Evolutionary conservation across 441 rosid genomes (phyloP).

Genomic region (Gossypium schwendimanii): DNA sequence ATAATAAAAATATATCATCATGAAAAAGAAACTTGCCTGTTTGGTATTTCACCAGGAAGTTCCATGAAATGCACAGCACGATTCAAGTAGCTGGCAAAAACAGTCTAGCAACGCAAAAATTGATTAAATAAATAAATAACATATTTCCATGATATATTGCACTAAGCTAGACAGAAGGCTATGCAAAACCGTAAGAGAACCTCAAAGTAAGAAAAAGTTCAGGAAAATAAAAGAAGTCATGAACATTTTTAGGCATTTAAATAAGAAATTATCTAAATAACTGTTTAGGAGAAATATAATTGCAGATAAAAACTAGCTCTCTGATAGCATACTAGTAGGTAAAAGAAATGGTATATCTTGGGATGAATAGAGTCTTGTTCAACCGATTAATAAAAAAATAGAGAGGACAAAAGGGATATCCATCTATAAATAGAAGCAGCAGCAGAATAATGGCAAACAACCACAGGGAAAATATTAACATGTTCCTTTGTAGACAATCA

Average conservation of each 20-base stretch:
- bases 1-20: neutral
- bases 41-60: constrained; percentile 97
- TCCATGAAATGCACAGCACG: constrained; percentile 99
- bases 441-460: constrained; percentile 2
- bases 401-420: neutral
- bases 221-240: neutral
- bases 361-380: constrained; percentile 1
- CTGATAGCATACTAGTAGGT: neutral
- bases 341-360: neutral
- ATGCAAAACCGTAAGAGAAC: constrained; percentile 11
- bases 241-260: neutral
- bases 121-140: neutral
- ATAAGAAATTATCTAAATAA: constrained; percentile 5
- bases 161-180: neutral
- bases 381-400: neutral
- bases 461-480: neutral
- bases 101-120: constrained; percentile 30
- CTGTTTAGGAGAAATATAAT: neutral
- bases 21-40: constrained; percentile 54
- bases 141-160: neutral
- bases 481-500: neutral
- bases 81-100: constrained; percentile 70
- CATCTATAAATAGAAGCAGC: neutral
- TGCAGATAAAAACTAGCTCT: neutral
- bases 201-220: constrained; percentile 5